Percentiles rank a stretch among this genome's conserved stretches.
Conservation (phyloP, 2,329 filamentous ascomycete species). For the Colletotrichum tamarilloi region DNA sequence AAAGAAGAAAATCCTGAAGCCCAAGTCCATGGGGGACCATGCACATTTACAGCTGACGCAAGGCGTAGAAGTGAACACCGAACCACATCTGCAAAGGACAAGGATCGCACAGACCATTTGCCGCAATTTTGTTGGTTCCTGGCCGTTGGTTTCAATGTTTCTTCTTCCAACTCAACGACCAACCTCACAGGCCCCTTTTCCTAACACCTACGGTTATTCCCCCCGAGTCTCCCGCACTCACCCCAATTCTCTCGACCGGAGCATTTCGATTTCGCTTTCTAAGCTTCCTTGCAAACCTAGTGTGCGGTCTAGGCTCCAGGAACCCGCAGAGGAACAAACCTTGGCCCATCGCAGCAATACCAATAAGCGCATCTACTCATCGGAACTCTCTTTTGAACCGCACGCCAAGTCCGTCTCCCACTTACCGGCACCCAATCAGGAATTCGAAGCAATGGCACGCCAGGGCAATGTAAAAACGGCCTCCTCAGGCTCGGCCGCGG, state of each 20-base stretch:
- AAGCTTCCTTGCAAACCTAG: background rate
- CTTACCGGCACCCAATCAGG: background rate
- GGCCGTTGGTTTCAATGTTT: constrained; percentile 12
- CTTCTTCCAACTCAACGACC: background rate
- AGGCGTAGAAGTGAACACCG: background rate
- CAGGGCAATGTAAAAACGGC: constrained; percentile 10
- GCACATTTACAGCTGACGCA: background rate
- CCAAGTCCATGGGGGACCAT: background rate
- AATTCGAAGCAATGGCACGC: background rate
- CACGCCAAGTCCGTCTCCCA: background rate
- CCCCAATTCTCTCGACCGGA: background rate
- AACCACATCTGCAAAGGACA: background rate
- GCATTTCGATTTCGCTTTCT: background rate
- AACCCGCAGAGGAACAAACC: background rate
- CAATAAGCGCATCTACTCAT: background rate
- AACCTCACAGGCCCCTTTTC: constrained; percentile 7
- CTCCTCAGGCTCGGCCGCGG: background rate
- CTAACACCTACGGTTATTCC: background rate
- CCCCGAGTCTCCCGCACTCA: background rate
- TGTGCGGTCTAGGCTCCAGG: background rate
- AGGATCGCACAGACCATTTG: constrained; percentile 15
- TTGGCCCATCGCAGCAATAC: background rate
- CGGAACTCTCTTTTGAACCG: background rate
- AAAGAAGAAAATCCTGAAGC: background rate
- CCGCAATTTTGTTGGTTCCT: constrained; percentile 18